Conservation (phyloP, 805 yeast species). For the Sugiyamaella marilandica region DNA sequence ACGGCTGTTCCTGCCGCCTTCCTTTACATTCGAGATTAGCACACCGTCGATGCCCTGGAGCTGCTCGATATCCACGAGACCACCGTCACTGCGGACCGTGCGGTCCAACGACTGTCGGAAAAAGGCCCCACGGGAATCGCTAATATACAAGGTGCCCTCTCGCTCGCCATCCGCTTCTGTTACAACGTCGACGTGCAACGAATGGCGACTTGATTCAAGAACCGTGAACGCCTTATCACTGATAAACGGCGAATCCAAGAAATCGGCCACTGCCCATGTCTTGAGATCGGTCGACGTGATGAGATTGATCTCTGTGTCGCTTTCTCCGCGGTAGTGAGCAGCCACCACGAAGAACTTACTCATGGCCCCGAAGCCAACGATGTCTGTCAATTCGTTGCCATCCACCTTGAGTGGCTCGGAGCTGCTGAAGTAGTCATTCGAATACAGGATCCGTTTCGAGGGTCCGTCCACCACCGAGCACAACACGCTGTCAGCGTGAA, state of each 20-base stretch:
- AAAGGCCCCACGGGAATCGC: constrained; percentile 50
- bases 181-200: constrained; percentile 40
- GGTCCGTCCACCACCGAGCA: constrained; percentile 42
- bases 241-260: constrained; percentile 27
- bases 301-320: background rate
- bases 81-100: constrained; percentile 28
- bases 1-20: constrained; percentile 19
- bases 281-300: constrained; percentile 31
- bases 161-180: constrained; percentile 13
- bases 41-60: constrained; percentile 57
- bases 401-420: constrained; percentile 30
- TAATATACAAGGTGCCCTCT: constrained; percentile 32
- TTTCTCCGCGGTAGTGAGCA: constrained; percentile 18
- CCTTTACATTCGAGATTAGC: constrained; percentile 45
- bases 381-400: constrained; percentile 31
- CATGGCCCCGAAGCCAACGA: constrained; percentile 34
- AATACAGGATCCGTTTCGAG: constrained; percentile 32
- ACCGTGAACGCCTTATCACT: constrained; percentile 28
- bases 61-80: constrained; percentile 40
- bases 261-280: constrained; percentile 33
- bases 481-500: constrained; percentile 27
- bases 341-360: constrained; percentile 36
- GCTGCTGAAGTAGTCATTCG: constrained; percentile 44
- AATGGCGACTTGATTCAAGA: constrained; percentile 37
- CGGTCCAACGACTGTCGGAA: constrained; percentile 43